Conservation (phyloP, 495 filamentous ascomycete genomes). For the Glarea lozoyensis region DNA sequence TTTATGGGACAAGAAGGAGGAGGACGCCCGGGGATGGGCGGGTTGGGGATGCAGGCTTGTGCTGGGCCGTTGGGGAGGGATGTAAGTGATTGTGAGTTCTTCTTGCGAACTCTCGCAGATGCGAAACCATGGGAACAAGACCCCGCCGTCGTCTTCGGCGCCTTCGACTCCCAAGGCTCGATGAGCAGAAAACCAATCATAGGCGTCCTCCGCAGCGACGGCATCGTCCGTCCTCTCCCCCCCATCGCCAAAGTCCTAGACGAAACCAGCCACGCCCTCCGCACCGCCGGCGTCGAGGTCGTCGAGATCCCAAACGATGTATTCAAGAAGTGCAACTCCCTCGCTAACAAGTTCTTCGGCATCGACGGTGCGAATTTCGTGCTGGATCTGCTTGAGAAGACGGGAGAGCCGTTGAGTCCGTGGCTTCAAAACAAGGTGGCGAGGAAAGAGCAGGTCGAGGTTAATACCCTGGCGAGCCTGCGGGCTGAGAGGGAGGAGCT, state of each 20-base stretch:
- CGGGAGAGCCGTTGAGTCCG: slow-evolving; percentile 46
- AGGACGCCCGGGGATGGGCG: no score
- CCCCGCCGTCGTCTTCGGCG: slow-evolving; percentile 29
- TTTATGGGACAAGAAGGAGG: no score
- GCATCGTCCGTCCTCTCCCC: slow-evolving; percentile 47
- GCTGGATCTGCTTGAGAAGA: slow-evolving; percentile 44
- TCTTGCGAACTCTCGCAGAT: slow-evolving; percentile 28
- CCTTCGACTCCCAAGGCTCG: slow-evolving; percentile 25
- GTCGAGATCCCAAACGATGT: slow-evolving; percentile 43
- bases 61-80: slow-evolving; percentile 32
- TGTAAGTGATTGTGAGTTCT: slow-evolving; percentile 31
- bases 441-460: slow-evolving; percentile 28
- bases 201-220: slow-evolving; percentile 49
- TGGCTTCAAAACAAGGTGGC: slow-evolving; percentile 45
- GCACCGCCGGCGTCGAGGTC: slow-evolving; percentile 37
- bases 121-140: slow-evolving; percentile 32
- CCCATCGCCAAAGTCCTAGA: slow-evolving; percentile 45
- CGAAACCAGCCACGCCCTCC: slow-evolving; percentile 37
- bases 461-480: slow-evolving; percentile 37
- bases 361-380: slow-evolving; percentile 44
- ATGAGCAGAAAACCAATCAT: slow-evolving; percentile 32
- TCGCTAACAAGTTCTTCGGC: slow-evolving; percentile 48
- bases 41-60: no score
- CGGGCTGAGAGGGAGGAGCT: slow-evolving; percentile 40
- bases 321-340: slow-evolving; percentile 40